phyloP scores from a whole-genome alignment of 129 eudicot genomes.

The Arctium minus region DNA sequence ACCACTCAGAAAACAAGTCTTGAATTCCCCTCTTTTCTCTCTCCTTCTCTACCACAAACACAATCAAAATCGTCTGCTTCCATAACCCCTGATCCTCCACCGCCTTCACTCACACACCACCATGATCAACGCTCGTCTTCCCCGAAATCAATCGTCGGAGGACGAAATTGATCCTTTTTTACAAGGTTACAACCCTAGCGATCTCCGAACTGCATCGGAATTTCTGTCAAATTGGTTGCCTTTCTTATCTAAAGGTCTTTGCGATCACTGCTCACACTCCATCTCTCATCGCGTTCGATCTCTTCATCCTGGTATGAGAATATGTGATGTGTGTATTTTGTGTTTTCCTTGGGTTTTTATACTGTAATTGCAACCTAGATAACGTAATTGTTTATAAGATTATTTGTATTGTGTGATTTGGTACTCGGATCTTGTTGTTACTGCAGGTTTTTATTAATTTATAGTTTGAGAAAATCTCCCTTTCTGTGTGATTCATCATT shows the following conservation, averaged over 20 bases:
- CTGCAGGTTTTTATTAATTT: neutral
- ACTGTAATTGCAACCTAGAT: neutral
- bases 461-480: neutral
- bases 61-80: neutral
- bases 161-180: constrained; percentile 52
- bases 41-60: constrained; percentile 5
- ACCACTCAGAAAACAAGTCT: neutral
- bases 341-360: neutral
- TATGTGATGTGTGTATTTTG: neutral
- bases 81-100: neutral
- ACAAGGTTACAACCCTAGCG: constrained; percentile 47
- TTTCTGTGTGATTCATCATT: neutral
- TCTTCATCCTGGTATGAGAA: constrained; percentile 32
- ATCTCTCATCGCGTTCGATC: constrained; percentile 65
- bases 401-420: neutral
- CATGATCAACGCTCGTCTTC: constrained; percentile 29
- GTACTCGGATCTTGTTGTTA: neutral
- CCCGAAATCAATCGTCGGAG: constrained; percentile 4
- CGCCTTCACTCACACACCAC: constrained; percentile 1
- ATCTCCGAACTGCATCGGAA: constrained; percentile 68
- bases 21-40: neutral
- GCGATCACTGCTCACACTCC: constrained; percentile 46
- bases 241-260: constrained; percentile 67
- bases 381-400: neutral
- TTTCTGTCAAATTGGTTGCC: constrained; percentile 83